These are phyloP conservation scores for Bryoerythrophyllum caledonicum DNA, from an alignment of 225 moss, liverwort and hornwort species.

Conservation along the genomic window DNA sequence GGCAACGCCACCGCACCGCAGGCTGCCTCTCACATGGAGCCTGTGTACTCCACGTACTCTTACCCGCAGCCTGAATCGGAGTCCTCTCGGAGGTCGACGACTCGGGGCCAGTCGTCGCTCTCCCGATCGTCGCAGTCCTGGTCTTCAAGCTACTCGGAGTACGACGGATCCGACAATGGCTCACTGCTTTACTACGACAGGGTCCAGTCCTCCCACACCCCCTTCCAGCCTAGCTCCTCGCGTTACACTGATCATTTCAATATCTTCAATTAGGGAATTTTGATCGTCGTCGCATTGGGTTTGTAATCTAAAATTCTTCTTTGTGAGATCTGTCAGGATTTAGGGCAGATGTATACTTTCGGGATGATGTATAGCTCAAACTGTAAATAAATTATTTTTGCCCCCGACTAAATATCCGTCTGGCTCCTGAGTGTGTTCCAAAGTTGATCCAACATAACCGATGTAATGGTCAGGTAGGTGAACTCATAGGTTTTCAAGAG, in stretches of 20 bases:
- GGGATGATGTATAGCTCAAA: constrained; percentile 8
- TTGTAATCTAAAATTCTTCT: constrained; percentile 29
- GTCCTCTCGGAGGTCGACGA: constrained; percentile 23
- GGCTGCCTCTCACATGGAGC: constrained; percentile 29
- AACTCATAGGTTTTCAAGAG: neutral
- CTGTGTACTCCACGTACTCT: constrained; percentile 35
- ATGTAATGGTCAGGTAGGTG: neutral
- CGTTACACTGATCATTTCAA: constrained; percentile 47
- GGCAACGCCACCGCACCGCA: constrained; percentile 15
- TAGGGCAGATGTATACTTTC: neutral
- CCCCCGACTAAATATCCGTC: neutral
- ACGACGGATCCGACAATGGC: constrained; percentile 15
- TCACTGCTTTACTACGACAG: constrained; percentile 29
- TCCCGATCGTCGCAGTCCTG: constrained; percentile 27
- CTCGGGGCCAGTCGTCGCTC: constrained; percentile 22
- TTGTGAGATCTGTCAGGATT: neutral
- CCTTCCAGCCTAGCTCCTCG: constrained; percentile 18
- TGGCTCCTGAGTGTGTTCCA: neutral
- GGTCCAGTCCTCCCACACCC: constrained; percentile 21
- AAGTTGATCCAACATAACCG: neutral
- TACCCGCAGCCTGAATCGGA: constrained; percentile 36
- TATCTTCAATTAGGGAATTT: constrained; percentile 31
- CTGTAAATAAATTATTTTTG: constrained; percentile 23
- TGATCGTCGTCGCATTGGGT: neutral
- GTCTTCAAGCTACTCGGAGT: constrained; percentile 24